Evolutionary conservation across 345 rosid species (phyloP).

Genomic region (Camelina neglecta): DNA sequence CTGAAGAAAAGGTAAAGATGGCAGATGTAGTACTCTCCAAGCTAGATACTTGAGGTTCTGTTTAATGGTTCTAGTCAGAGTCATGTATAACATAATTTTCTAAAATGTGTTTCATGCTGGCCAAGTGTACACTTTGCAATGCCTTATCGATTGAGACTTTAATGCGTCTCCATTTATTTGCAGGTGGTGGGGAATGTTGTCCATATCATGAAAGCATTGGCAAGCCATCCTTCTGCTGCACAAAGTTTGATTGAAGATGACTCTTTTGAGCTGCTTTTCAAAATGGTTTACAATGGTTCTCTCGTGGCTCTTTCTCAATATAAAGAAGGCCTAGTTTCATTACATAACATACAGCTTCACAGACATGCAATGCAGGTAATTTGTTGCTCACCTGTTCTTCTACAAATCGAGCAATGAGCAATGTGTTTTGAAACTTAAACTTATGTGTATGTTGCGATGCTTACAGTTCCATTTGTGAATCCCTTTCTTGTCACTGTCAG

Average conservation of each 20-base stretch:
- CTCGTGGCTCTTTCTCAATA: conserved; percentile 60
- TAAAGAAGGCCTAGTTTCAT: conserved; percentile 67
- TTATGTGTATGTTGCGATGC: conserved; percentile 33
- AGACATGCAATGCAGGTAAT: conserved; percentile 97
- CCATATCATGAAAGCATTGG: conserved; percentile 93
- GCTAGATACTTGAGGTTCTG: conserved; percentile 69
- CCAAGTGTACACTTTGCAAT: conserved; percentile 7
- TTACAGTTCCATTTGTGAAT: conserved; percentile 24
- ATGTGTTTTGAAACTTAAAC: conserved; percentile 1
- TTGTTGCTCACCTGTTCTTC: conserved; percentile 11
- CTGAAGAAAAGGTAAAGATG: conserved; percentile 50
- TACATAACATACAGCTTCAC: conserved; percentile 84
- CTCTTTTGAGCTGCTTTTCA: conserved; percentile 80
- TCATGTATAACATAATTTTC: conserved; percentile 4
- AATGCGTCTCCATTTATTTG: conserved; percentile 34
- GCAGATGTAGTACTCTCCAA: conserved; percentile 46
- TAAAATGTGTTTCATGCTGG: conserved; percentile 14
- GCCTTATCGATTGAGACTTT: conserved; percentile 9
- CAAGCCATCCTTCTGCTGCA: conserved; percentile 86
- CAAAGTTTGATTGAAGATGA: conserved; percentile 93
- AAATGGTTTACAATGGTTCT: conserved; percentile 88
- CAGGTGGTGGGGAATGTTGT: conserved; percentile 89
- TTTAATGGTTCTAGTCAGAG: conserved; percentile 20
- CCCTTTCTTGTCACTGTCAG: conserved; percentile 49
- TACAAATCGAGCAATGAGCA: not conserved